Evolutionary conservation across 1,139 yeast species (phyloP), one percentile per base, ranked within the genome.

Genomic region (Zygoascus sp.): DNA sequence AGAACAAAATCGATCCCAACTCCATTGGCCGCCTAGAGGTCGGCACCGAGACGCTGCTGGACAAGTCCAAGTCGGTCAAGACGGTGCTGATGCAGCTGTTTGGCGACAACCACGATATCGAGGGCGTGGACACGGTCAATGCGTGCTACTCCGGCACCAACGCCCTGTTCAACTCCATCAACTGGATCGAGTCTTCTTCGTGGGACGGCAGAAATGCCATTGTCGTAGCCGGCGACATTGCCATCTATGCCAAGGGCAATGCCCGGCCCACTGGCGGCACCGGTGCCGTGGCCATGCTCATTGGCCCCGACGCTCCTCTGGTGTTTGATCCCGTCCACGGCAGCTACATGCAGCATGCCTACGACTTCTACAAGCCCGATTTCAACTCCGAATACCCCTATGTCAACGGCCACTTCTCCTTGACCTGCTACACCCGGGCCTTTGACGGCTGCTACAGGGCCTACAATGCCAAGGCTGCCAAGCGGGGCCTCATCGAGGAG

Each of bases 181-280:
- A 89, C 77, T 94, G 98, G 98, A 72, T 94, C 59, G 97, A 92
- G 71, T 88, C 97, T 28, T 81, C 90, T 30, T 77, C 92, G 42
- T 94, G 98, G 98, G 98, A 94, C 65, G 99, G 99, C 55, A 81
- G 98, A 70, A 90, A 92, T 63, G 98, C 98, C 51, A 80, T 92
- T 61, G 99, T 90, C 49, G 96, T 90, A 36, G 83, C 94, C 64
- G 97, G 97, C 68, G 99, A 94, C 69, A 92, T 94, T 67, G 98
- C 98, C 64, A 84, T 94, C 60, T 94, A 94, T 71, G 89, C 92
- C 60, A 80, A 90, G 72, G 98, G 98, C 66, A 84, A 95, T 44
- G 99, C 99, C 49, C 83, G 99, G 75, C 98, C 99, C 62, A 92
- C 98, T 50, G 99, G 99, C 67, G 99, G 99, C 72, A 97, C 95